Conservation (phyloP, 1,284 basidiomycete species). For the Amanita bisporigera region DNA sequence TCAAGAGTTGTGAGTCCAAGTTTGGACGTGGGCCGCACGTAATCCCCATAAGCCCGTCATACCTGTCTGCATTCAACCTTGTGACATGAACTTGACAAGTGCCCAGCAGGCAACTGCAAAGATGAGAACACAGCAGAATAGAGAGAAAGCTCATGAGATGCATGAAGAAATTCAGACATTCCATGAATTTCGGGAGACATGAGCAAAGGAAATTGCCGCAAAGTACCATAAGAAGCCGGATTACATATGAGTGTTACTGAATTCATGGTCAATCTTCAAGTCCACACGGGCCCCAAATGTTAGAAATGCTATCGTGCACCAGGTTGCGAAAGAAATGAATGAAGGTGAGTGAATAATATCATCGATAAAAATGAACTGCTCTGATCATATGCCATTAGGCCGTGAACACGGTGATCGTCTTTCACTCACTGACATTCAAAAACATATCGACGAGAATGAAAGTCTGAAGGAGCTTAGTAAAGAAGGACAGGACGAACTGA, state of each 20-base stretch:
- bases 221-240: background rate
- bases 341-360: background rate
- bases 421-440: background rate
- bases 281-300: background rate
- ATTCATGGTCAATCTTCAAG: background rate
- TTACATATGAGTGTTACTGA: background rate
- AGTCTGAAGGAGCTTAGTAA: background rate
- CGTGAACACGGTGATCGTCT: background rate
- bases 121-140: background rate
- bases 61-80: background rate
- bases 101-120: background rate
- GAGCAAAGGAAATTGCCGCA: background rate
- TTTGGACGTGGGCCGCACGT: background rate
- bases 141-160: background rate
- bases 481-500: background rate
- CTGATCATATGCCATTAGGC: background rate
- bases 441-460: background rate
- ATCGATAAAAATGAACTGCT: background rate
- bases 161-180: background rate
- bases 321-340: background rate
- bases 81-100: background rate
- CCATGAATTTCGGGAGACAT: background rate
- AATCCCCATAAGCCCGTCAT: background rate
- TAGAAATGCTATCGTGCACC: background rate
- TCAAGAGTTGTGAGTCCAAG: background rate